Conservation (phyloP, 2,329 filamentous ascomycete genomes). For the Aspergillus fructus region DNA sequence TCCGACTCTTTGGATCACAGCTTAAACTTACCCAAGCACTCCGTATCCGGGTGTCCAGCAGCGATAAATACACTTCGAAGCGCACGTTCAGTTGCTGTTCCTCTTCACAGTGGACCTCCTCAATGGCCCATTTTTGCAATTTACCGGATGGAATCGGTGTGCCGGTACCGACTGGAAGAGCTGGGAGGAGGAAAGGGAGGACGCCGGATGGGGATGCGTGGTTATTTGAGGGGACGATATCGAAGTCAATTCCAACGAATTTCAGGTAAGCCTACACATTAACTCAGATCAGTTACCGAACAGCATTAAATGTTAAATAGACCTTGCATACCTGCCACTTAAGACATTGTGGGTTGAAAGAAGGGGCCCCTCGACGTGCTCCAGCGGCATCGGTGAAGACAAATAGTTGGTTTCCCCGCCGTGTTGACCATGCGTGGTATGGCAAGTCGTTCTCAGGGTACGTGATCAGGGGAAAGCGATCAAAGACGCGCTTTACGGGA, state of each 20-base stretch:
- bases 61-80: constrained; percentile 73
- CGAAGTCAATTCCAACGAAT: constrained; percentile 69
- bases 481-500: constrained; percentile 79
- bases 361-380: constrained; percentile 63
- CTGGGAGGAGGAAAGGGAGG: constrained; percentile 81
- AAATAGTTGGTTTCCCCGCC: constrained; percentile 63
- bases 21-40: constrained; percentile 71
- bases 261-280: constrained; percentile 71
- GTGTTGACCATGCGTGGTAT: constrained; percentile 52
- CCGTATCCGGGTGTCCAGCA: constrained; percentile 75
- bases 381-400: constrained; percentile 71
- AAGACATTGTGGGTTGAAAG: constrained; percentile 88
- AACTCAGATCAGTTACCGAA: background rate
- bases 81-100: constrained; percentile 55
- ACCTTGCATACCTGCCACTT: constrained; percentile 78
- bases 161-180: constrained; percentile 38
- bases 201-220: constrained; percentile 87
- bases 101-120: constrained; percentile 47
- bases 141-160: constrained; percentile 62
- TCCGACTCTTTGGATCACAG: background rate
- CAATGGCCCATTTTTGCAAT: constrained; percentile 67
- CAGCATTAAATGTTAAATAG: background rate
- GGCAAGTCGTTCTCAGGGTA: constrained; percentile 77
- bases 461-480: constrained; percentile 74
- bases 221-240: constrained; percentile 73